Conservation (phyloP, 2,329 filamentous ascomycete species). For the Ambrosiella beaveri region DNA sequence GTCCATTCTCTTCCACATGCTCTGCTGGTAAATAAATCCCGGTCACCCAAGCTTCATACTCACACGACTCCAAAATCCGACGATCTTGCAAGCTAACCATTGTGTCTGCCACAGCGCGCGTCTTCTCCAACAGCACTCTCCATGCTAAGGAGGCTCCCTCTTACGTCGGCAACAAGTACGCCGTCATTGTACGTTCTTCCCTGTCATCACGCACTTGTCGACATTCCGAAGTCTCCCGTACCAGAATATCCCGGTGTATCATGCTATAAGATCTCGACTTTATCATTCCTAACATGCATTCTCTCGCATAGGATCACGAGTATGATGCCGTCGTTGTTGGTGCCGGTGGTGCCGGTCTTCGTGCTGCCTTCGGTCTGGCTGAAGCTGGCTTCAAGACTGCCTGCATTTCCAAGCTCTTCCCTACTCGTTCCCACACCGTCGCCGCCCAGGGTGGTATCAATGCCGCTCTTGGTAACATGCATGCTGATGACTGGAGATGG, state of each 20-base stretch:
- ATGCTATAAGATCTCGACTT: background rate
- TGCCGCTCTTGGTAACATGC: constrained; percentile 84
- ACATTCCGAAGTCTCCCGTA: background rate
- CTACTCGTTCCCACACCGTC: constrained; percentile 70
- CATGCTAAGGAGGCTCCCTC: constrained; percentile 86
- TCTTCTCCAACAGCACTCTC: constrained; percentile 71
- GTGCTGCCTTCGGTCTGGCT: constrained; percentile 70
- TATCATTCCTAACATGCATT: background rate
- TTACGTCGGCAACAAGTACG: constrained; percentile 77
- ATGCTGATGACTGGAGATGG: constrained; percentile 97
- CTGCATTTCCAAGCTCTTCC: constrained; percentile 76
- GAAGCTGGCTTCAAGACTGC: constrained; percentile 83
- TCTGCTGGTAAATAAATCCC: constrained; percentile 45
- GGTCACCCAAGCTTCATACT: background rate
- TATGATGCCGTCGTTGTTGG: constrained; percentile 95
- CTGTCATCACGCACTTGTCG: constrained; percentile 5
- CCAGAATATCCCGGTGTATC: background rate
- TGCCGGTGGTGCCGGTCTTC: constrained; percentile 64
- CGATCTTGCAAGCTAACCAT: background rate
- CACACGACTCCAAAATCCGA: background rate
- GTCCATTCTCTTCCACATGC: constrained; percentile 76
- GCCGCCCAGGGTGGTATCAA: constrained; percentile 75
- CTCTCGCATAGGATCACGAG: constrained; percentile 67
- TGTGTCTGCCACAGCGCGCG: constrained; percentile 40
- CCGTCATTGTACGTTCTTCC: constrained; percentile 60